A percentile compares a stretch with the other conserved stretches of the same genome.
phyloP scores from a whole-genome alignment of 2,329 filamentous ascomycete genomes.

The Cadophora luteo-olivacea region DNA sequence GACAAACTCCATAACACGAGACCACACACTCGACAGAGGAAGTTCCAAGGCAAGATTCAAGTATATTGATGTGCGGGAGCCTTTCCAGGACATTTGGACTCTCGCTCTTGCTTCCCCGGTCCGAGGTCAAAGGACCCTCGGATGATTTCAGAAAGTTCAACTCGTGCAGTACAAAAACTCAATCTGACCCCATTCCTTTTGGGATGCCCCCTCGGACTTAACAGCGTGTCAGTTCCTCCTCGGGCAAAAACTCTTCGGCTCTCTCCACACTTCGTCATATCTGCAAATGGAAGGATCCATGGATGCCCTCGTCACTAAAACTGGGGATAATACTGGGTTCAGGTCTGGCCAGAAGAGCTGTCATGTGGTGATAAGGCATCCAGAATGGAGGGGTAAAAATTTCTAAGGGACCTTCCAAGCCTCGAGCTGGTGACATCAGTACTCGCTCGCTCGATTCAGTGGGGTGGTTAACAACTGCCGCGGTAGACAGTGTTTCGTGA shows the following conservation, averaged over 20 bases:
- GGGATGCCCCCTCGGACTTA: background rate
- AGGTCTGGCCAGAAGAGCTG: background rate
- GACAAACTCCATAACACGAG: background rate
- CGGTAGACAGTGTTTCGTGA: background rate
- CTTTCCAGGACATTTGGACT: no score
- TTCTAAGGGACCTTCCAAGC: background rate
- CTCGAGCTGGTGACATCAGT: constrained; percentile 15
- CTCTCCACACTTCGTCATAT: constrained; percentile 14
- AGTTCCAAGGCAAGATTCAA: background rate
- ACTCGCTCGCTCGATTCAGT: background rate
- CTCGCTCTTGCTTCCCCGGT: background rate
- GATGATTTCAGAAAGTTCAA: background rate
- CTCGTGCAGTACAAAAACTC: background rate
- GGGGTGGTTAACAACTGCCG: constrained; percentile 8
- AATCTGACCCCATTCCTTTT: background rate
- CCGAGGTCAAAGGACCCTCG: background rate
- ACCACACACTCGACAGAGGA: background rate
- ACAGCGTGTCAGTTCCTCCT: background rate
- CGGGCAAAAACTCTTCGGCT: background rate
- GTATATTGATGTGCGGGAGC: background rate
- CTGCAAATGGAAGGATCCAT: background rate
- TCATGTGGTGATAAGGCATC: background rate
- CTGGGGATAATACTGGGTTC: background rate
- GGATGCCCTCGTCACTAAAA: constrained; percentile 6
- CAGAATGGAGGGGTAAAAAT: background rate